These are phyloP conservation scores for Paraconiothyrium sp. DNA, from an alignment of 2,329 filamentous ascomycete species.

Conservation along the genomic window DNA sequence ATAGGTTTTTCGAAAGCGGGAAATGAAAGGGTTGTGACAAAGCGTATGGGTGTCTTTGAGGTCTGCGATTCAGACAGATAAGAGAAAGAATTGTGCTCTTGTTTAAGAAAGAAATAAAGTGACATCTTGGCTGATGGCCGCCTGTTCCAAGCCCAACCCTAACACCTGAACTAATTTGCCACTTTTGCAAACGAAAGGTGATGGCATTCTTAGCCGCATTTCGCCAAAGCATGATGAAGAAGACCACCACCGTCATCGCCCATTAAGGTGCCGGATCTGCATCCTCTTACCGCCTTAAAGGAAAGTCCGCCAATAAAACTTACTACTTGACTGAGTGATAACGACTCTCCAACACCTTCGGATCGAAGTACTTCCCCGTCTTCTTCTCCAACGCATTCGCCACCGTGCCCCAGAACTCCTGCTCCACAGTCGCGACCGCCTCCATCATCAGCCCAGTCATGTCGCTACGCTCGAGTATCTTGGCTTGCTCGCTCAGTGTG, in stretches of 20 bases:
- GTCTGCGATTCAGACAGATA: not conserved
- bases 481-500: slow-evolving; percentile 13
- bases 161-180: not conserved
- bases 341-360: slow-evolving; percentile 28
- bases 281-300: not conserved
- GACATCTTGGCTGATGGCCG: not conserved
- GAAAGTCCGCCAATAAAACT: not conserved
- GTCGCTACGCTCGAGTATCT: slow-evolving; percentile 29
- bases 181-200: no score
- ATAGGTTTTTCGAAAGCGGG: not conserved
- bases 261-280: not conserved
- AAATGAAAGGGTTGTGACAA: not conserved
- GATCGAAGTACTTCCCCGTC: slow-evolving; percentile 34
- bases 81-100: not conserved
- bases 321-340: slow-evolving; percentile 26
- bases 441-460: slow-evolving; percentile 37
- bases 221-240: not conserved
- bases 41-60: not conserved
- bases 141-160: not conserved
- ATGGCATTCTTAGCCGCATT: not conserved
- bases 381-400: slow-evolving; percentile 44
- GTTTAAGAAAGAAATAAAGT: not conserved
- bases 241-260: not conserved
- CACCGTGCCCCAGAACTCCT: slow-evolving; percentile 44
- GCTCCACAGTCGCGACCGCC: slow-evolving; percentile 38